phyloP scores from a whole-genome alignment of 2,329 filamentous ascomycete species.

The Clarireedia sp. region DNA sequence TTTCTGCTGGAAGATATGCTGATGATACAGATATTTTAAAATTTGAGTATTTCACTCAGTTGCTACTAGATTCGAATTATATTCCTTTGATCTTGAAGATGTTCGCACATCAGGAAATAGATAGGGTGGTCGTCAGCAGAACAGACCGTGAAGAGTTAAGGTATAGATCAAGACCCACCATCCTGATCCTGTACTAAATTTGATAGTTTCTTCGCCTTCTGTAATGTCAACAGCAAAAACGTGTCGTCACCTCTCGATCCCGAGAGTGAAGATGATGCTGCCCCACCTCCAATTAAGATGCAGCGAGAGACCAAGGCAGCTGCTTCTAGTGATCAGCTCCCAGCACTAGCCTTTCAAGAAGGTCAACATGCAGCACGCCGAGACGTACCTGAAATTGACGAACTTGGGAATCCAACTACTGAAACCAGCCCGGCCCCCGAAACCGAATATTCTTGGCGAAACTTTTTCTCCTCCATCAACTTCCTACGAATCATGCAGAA shows the following conservation, averaged over 20 bases:
- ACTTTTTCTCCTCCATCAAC: conserved; percentile 93
- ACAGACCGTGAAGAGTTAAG: conserved; percentile 76
- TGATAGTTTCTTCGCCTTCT: conserved; percentile 81
- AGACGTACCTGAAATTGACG: conserved; percentile 60
- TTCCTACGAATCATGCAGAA: conserved; percentile 96
- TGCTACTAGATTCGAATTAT: conserved; percentile 91
- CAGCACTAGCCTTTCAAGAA: conserved; percentile 27
- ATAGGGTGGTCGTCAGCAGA: conserved; percentile 78
- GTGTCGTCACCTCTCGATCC: conserved; percentile 23
- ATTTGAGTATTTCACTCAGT: conserved; percentile 90
- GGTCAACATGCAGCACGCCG: conserved; percentile 21
- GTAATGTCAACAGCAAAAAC: conserved; percentile 57
- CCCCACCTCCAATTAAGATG: conserved; percentile 72
- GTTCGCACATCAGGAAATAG: conserved; percentile 89
- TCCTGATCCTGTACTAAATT: too few relatives aligned
- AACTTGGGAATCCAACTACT: conserved; percentile 72
- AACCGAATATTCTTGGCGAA: conserved; percentile 83
- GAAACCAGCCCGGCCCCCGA: conserved; percentile 68
- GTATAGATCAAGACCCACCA: conserved; percentile 34
- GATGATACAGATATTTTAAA: conserved; percentile 68
- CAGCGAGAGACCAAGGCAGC: conserved; percentile 38
- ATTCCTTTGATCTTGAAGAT: conserved; percentile 86
- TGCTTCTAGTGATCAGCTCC: conserved; percentile 33
- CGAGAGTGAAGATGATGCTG: conserved; percentile 64
- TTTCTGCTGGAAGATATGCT: conserved; percentile 11